Percentiles rank a stretch among this genome's conserved stretches.
phyloP scores from a whole-genome alignment of 306 rosid species.

The Canavalia ensiformis region DNA sequence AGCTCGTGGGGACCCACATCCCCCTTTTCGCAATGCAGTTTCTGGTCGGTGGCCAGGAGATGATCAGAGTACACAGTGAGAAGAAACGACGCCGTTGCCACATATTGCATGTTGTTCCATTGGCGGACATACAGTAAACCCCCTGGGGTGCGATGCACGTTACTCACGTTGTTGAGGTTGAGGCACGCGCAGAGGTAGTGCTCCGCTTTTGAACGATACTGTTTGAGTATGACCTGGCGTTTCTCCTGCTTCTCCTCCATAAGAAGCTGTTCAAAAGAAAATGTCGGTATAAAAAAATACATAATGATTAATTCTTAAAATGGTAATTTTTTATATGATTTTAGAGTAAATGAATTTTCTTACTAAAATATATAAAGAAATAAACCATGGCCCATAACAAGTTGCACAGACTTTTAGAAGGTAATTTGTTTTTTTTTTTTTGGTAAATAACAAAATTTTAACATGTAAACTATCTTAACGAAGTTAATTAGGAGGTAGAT shows the following conservation, averaged over 20 bases:
- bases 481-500: not conserved
- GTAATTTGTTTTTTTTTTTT: too few relatives aligned
- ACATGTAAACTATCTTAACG: too few relatives aligned
- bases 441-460: too few relatives aligned
- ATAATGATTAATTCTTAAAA: too few relatives aligned
- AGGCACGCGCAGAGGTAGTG: slow-evolving; percentile 76
- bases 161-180: slow-evolving; percentile 61
- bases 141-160: slow-evolving; percentile 80
- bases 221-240: slow-evolving; percentile 52
- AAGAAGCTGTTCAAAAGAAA: slow-evolving; percentile 52
- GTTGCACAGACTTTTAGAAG: too few relatives aligned
- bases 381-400: not conserved
- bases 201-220: slow-evolving; percentile 73
- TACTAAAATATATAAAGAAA: not conserved
- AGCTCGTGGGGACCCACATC: slow-evolving; percentile 56
- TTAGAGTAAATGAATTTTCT: too few relatives aligned
- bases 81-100: slow-evolving; percentile 71
- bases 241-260: slow-evolving; percentile 68
- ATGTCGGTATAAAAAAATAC: not conserved
- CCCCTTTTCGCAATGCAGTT: slow-evolving; percentile 53
- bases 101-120: slow-evolving; percentile 93
- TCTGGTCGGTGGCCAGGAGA: slow-evolving; percentile 58
- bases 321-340: too few relatives aligned
- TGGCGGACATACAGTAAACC: slow-evolving; percentile 78
- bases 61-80: slow-evolving; percentile 70